Percentiles rank a stretch among this genome's conserved stretches.
Conservation (phyloP, 371 early-diverging fungal species). For the Circinella umbellata region DNA sequence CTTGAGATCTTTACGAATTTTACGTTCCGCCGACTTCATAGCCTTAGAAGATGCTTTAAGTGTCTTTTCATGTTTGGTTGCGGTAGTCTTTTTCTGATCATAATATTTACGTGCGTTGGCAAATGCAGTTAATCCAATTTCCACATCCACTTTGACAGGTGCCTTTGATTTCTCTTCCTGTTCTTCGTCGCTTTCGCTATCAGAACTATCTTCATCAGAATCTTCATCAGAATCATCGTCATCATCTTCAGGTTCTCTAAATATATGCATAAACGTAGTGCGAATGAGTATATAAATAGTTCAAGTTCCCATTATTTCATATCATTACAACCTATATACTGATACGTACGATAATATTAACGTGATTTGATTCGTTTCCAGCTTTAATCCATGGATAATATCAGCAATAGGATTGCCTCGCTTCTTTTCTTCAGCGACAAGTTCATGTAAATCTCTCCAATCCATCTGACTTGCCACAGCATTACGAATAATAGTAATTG, state of each 20-base stretch:
- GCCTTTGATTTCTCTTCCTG: slow-evolving; percentile 30
- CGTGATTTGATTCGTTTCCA: slow-evolving; percentile 77
- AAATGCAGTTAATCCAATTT: slow-evolving; percentile 85
- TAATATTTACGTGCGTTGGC: slow-evolving; percentile 95
- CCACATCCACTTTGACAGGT: slow-evolving; percentile 75
- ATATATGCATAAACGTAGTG: background rate
- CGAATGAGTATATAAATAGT: too few species aligned
- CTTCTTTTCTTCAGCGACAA: slow-evolving; percentile 83
- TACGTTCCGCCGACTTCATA: slow-evolving; percentile 87
- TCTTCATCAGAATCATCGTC: slow-evolving; percentile 51
- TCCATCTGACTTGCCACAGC: slow-evolving; percentile 94
- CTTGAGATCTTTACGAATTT: slow-evolving; percentile 83
- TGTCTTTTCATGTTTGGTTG: slow-evolving; percentile 90
- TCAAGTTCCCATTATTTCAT: too few species aligned
- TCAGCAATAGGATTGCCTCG: slow-evolving; percentile 82
- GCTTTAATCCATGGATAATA: slow-evolving; percentile 72
- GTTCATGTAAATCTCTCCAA: slow-evolving; percentile 91
- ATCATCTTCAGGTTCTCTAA: slow-evolving; percentile 21
- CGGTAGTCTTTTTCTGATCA: slow-evolving; percentile 80
- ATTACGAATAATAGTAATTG: slow-evolving; percentile 83
- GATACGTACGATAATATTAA: slow-evolving; percentile 53
- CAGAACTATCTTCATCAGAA: slow-evolving; percentile 17
- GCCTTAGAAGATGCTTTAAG: slow-evolving; percentile 83
- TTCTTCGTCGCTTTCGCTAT: slow-evolving; percentile 41
- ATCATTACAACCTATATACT: background rate